A percentile compares a stretch with the other conserved stretches of the same genome.
Conservation (phyloP, 2,329 filamentous ascomycete species). For the Tolypocladium ophioglossoides region DNA sequence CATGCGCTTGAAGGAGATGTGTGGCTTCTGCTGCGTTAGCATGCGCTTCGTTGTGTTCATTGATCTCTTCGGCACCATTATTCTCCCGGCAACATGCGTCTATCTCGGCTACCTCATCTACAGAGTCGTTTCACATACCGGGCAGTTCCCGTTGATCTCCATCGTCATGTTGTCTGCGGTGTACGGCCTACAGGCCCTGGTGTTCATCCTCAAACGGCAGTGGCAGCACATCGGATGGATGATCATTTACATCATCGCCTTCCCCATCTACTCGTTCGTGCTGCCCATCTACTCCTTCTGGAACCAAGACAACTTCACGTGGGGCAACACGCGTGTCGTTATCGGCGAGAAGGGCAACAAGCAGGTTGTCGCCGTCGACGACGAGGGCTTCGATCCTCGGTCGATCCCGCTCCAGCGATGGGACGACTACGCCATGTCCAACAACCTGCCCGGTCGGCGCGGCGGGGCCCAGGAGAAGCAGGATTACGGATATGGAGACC, state of each 20-base stretch:
- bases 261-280: slow-evolving; percentile 84
- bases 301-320: slow-evolving; percentile 98
- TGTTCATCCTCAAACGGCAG: slow-evolving; percentile 93
- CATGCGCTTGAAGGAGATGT: slow-evolving; percentile 84
- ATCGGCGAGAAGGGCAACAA: slow-evolving; percentile 89
- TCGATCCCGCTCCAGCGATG: slow-evolving; percentile 90
- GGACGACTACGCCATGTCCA: slow-evolving; percentile 86
- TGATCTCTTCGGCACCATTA: slow-evolving; percentile 85
- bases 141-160: slow-evolving; percentile 77
- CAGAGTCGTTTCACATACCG: slow-evolving; percentile 53
- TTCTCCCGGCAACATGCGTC: slow-evolving; percentile 77
- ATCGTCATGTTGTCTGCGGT: slow-evolving; percentile 82
- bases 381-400: slow-evolving; percentile 80
- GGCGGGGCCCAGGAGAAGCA: slow-evolving; percentile 58
- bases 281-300: slow-evolving; percentile 97
- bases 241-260: slow-evolving; percentile 96
- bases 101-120: slow-evolving; percentile 89
- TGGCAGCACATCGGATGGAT: slow-evolving; percentile 99
- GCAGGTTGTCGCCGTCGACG: slow-evolving; percentile 77
- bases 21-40: slow-evolving; percentile 96
- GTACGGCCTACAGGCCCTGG: slow-evolving; percentile 90
- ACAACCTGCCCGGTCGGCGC: slow-evolving; percentile 85
- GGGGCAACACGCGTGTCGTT: slow-evolving; percentile 97
- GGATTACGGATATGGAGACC: slow-evolving; percentile 57
- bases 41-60: slow-evolving; percentile 97